Evolutionary conservation across 2,329 filamentous ascomycete genomes (phyloP), one percentile per base, ranked within the genome.

Genomic region (Alternaria panax): DNA sequence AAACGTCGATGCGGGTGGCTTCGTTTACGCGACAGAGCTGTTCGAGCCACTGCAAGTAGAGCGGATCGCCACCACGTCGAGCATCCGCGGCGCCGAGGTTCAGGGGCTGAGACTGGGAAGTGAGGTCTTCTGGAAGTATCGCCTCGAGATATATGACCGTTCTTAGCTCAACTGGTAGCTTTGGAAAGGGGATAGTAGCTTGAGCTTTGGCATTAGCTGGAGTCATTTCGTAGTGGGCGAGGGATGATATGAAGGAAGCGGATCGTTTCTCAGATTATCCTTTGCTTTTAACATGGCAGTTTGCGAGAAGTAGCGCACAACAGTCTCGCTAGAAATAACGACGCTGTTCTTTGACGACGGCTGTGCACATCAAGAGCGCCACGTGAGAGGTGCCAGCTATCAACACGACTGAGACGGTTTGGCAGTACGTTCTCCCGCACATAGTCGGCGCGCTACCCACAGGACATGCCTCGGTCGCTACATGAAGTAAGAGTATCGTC

Each of bases 11-110:
- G 11, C 60, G 57, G 4, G 53, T 55, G 14, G 30, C 53, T 52
- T 63, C 40, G 40, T 60, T 55, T 27, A 58, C 45, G 40, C 41
- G 53, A 30, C 50, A 60, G 5, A 63, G 41, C 4, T 34, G 27
- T 24, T 51, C 40, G 16, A 63, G 57, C 38, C 55, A 63, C 16
- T 41, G 43, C 7, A 55, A 45, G 34, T 38, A 54, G 8, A 18
- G 18, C 6, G 50, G 43, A 22, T 41, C 28, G 45, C 27, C 16
- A 18, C 41, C 34, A 20, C 41, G 25, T 6, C 28, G 25, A 46
- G 25, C 20, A 20, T 59, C 46, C 30, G 41, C 54, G 25, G 25
- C 42, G 24, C 54, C 51, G 48, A 60, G 22, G 16, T 27, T 42
- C n/a, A 54, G 7, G 11, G 41, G 14, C 22, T 36, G 25, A 30